These are phyloP conservation scores for Crithidia fasciculata DNA, from an alignment of 208 protist genomes.

Conservation along the genomic window DNA sequence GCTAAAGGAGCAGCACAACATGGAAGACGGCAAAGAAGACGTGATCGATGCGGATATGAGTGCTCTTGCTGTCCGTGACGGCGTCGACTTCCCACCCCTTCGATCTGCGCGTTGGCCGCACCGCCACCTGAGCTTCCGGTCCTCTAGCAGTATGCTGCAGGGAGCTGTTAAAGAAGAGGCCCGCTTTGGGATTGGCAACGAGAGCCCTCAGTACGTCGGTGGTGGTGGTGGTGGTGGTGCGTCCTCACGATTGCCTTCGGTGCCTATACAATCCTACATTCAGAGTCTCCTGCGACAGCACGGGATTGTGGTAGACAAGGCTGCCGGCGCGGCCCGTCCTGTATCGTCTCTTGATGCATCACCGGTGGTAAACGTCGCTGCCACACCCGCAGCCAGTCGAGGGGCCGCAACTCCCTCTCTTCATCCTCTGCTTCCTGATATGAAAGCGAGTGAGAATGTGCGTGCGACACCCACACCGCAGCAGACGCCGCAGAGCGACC, in stretches of 20 bases:
- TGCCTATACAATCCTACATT: slow-evolving; percentile 17
- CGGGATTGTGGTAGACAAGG: slow-evolving; percentile 8
- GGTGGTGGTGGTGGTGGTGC: not conserved
- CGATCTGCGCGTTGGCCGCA: slow-evolving; percentile 5
- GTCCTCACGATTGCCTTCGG: not conserved
- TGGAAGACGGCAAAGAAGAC: not conserved
- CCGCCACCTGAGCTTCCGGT: slow-evolving; percentile 16
- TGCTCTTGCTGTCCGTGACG: not conserved
- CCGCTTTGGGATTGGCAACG: not conserved
- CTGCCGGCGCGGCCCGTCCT: too few species aligned
- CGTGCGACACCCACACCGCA: not conserved
- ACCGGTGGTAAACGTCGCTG: too few species aligned
- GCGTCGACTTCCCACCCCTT: not conserved
- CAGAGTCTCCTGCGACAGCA: slow-evolving; percentile 17
- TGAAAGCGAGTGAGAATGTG: too few species aligned
- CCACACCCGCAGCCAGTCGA: too few species aligned
- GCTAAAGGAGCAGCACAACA: not conserved
- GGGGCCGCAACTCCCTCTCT: too few species aligned
- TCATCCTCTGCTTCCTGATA: too few species aligned
- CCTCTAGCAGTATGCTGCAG: not conserved
- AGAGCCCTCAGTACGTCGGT: not conserved
- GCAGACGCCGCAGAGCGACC: slow-evolving; percentile 1
- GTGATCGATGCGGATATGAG: not conserved
- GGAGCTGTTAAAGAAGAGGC: not conserved
- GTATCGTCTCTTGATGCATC: too few species aligned